phyloP scores from a whole-genome alignment of 177 flowering plant genomes.

The Vitis hybrid region DNA sequence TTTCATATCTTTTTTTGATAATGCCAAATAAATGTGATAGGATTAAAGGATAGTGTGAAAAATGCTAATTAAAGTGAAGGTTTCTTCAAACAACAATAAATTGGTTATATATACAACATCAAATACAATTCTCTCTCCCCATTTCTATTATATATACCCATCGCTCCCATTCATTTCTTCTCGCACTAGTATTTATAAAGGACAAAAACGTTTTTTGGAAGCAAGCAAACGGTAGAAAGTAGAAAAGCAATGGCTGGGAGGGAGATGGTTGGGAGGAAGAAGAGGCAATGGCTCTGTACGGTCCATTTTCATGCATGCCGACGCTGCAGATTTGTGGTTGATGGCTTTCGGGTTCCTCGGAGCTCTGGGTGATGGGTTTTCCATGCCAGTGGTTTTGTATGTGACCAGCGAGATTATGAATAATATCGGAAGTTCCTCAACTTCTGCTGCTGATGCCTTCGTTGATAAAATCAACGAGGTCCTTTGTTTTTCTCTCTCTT shows the following conservation, averaged over 20 bases:
- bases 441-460: slow-evolving; percentile 20
- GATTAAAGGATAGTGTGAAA: too few species aligned
- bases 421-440: slow-evolving; percentile 43
- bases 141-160: slow-evolving; percentile 3
- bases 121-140: background rate
- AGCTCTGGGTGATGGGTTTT: slow-evolving; percentile 69
- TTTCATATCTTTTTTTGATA: too few species aligned
- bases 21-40: background rate
- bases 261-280: slow-evolving; percentile 5
- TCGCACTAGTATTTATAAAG: background rate
- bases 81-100: too few species aligned
- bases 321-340: slow-evolving; percentile 43
- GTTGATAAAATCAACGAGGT: slow-evolving; percentile 49
- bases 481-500: background rate
- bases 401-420: slow-evolving; percentile 65
- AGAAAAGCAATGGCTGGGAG: background rate
- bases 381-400: slow-evolving; percentile 47
- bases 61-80: too few species aligned
- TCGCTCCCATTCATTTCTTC: background rate
- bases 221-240: too few species aligned
- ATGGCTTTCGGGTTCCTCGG: slow-evolving; percentile 72
- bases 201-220: background rate
- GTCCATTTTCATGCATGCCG: slow-evolving; percentile 64
- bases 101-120: background rate
- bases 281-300: slow-evolving; percentile 29